Evolutionary conservation across 345 rosid genomes (phyloP).

Genomic region (Punica granatum): DNA sequence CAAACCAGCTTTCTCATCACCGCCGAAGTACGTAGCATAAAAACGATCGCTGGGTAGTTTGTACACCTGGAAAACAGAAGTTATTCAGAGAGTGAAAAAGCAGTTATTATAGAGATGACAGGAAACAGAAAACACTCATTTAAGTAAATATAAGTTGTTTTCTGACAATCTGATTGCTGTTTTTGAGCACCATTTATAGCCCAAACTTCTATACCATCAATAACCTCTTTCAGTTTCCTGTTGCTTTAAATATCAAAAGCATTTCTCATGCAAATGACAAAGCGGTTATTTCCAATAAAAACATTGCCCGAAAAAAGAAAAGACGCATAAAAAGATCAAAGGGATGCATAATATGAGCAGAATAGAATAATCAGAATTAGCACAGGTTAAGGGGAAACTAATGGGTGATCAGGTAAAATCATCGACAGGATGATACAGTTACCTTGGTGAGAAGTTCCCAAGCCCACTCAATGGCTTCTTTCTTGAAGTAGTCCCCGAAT

Average conservation of each 20-base stretch:
- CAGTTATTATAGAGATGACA: neutral
- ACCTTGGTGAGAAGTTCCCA: slow-evolving; percentile 93
- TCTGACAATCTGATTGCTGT: neutral
- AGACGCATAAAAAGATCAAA: neutral
- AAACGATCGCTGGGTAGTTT: slow-evolving; percentile 63
- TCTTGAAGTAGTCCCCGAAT: slow-evolving; percentile 93
- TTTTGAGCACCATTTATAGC: neutral
- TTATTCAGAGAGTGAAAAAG: neutral
- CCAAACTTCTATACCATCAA: neutral
- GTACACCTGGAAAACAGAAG: slow-evolving; percentile 47
- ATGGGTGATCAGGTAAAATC: neutral
- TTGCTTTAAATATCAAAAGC: neutral
- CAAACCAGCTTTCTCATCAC: slow-evolving; percentile 85
- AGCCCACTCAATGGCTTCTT: slow-evolving; percentile 93
- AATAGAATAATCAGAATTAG: neutral
- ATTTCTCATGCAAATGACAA: neutral
- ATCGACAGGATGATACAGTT: neutral
- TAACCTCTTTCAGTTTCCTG: neutral
- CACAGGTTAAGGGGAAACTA: neutral
- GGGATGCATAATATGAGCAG: neutral
- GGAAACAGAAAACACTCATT: neutral
- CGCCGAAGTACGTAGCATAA: slow-evolving; percentile 97
- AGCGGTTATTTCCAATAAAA: neutral
- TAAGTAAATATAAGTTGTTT: neutral
- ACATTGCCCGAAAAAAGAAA: neutral